Evolutionary conservation across 768 basidiomycete genomes (phyloP).

Genomic region (Cyathus striatus): DNA sequence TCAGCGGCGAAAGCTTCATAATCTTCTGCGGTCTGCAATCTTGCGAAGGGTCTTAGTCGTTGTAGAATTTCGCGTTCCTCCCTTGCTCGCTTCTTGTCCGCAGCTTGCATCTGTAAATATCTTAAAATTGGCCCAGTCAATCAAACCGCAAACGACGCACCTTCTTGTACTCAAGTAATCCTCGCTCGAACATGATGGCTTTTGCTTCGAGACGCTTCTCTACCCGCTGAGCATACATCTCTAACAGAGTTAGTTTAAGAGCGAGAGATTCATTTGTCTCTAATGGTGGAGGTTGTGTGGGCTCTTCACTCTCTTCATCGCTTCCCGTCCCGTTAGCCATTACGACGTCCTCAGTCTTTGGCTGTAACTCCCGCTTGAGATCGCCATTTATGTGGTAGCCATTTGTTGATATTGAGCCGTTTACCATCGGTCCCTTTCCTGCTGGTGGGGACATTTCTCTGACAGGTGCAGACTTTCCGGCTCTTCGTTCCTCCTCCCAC

Average conservation of each 20-base stretch:
- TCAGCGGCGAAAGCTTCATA: conserved; percentile 87
- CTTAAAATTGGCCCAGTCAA: conserved; percentile 2
- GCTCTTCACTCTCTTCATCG: conserved; percentile 59
- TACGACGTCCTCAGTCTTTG: conserved; percentile 43
- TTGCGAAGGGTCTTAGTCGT: conserved; percentile 85
- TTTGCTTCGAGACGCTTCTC: conserved; percentile 84
- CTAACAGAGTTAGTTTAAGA: conserved; percentile 85
- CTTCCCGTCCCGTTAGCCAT: conserved; percentile 42
- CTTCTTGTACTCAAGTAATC: conserved; percentile 92
- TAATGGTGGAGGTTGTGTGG: conserved; percentile 66
- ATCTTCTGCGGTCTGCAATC: conserved; percentile 86
- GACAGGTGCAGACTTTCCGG: conserved; percentile 15
- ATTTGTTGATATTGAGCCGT: conserved; percentile 41
- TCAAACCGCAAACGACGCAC: conserved; percentile 31
- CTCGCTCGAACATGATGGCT: conserved; percentile 86
- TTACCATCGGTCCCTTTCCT: conserved; percentile 33
- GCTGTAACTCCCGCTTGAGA: conserved; percentile 4
- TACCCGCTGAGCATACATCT: conserved; percentile 88
- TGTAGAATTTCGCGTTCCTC: conserved; percentile 91
- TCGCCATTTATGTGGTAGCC: conserved; percentile 39
- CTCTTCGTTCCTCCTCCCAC: conserved; percentile 44
- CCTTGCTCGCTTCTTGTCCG: conserved; percentile 84
- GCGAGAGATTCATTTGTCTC: conserved; percentile 81
- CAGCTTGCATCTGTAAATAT: conserved; percentile 70
- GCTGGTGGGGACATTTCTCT: conserved; percentile 23